Evolutionary conservation across 2,329 filamentous ascomycete genomes (phyloP).

Genomic region (Fusarium circinatum): DNA sequence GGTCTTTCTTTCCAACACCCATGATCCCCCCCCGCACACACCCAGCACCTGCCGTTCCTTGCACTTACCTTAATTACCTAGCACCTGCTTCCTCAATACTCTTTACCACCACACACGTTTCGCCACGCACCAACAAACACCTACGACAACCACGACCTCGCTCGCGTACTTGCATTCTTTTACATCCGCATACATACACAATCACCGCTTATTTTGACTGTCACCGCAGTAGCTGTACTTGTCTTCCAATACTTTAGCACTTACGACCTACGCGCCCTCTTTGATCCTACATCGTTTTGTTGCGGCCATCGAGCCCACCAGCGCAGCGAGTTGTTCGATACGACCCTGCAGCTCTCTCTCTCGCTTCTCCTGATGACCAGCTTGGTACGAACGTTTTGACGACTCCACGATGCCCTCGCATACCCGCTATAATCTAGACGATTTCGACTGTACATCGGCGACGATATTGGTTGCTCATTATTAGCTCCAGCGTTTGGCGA

Average conservation of each 20-base stretch:
- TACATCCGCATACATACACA: constrained; percentile 29
- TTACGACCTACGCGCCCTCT: constrained; percentile 18
- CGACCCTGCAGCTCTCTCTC: constrained; percentile 33
- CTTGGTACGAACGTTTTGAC: constrained; percentile 40
- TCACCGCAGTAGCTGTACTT: constrained; percentile 30
- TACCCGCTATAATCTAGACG: constrained; percentile 41
- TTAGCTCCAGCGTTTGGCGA: constrained; percentile 38
- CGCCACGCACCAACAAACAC: constrained; percentile 41
- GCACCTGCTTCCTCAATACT: constrained; percentile 37
- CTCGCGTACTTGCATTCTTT: constrained; percentile 41
- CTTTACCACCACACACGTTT: constrained; percentile 42
- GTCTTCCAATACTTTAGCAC: constrained; percentile 2
- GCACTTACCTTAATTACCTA: constrained; percentile 42
- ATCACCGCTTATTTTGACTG: constrained; percentile 34
- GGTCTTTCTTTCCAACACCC: constrained; percentile 23
- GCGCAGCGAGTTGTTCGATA: constrained; percentile 40
- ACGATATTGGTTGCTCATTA: constrained; percentile 36
- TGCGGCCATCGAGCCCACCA: constrained; percentile 30
- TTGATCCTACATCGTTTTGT: constrained; percentile 27
- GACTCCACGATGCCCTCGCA: constrained; percentile 46
- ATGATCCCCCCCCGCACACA: constrained; percentile 36
- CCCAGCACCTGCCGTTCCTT: constrained; percentile 31
- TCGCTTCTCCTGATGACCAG: constrained; percentile 40
- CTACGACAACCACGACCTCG: constrained; percentile 34
- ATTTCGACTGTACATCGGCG: constrained; percentile 37